phyloP scores from a whole-genome alignment of 208 protist species.

The Endotrypanum monterogeii region DNA sequence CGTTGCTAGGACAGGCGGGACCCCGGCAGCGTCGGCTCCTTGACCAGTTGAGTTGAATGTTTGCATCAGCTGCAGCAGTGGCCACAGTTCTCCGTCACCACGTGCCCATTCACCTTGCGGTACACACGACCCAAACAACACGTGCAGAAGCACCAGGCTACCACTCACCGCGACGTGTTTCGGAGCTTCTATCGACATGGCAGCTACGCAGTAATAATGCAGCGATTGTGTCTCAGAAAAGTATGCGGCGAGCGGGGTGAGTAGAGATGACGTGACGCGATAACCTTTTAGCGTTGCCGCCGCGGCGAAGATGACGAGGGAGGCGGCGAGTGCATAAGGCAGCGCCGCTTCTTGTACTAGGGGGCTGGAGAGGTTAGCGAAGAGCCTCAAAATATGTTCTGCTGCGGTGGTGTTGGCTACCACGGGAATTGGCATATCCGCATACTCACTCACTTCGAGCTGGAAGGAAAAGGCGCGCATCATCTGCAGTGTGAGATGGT shows the following conservation, averaged over 20 bases:
- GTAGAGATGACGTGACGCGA: not conserved
- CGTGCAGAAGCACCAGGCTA: conserved; percentile 31
- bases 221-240: conserved; percentile 23
- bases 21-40: not conserved
- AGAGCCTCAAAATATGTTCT: conserved; percentile 26
- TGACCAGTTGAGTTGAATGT: not conserved
- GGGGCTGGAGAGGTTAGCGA: conserved; percentile 14
- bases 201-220: conserved; percentile 21
- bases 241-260: conserved; percentile 9
- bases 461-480: conserved; percentile 16
- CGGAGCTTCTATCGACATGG: not conserved
- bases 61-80: conserved; percentile 18
- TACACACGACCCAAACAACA: conserved; percentile 20
- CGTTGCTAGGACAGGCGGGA: not conserved
- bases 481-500: conserved; percentile 15
- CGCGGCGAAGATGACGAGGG: conserved; percentile 21
- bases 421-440: conserved; percentile 9
- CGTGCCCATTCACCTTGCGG: conserved; percentile 10
- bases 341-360: conserved; percentile 16
- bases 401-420: conserved; percentile 17
- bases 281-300: conserved; percentile 13
- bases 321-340: conserved; percentile 36
- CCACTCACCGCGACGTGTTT: conserved; percentile 16
- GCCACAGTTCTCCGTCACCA: conserved; percentile 19
- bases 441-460: not conserved